These are phyloP conservation scores for Neurospora sp. DNA, from an alignment of 495 filamentous ascomycete genomes.

Conservation along the genomic window DNA sequence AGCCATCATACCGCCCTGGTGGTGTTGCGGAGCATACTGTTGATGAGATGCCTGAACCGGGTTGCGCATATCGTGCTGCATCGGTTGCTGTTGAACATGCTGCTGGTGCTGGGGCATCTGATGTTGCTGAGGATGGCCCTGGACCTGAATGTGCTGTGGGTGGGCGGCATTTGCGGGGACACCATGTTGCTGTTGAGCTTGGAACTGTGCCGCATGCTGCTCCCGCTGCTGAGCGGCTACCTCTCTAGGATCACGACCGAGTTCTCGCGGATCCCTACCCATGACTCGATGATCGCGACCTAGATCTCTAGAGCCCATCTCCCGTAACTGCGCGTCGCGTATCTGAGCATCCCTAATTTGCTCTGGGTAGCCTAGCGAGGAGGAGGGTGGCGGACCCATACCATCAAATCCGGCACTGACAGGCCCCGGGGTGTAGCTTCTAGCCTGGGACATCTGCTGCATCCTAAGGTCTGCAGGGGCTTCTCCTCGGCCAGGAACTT, in stretches of 20 bases:
- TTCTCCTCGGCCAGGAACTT: not conserved
- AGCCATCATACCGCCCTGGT: slow-evolving; percentile 15
- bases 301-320: slow-evolving; percentile 5
- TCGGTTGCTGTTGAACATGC: slow-evolving; percentile 5
- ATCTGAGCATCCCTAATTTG: slow-evolving; percentile 7
- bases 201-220: not conserved
- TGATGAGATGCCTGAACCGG: slow-evolving; percentile 2
- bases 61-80: slow-evolving; percentile 11
- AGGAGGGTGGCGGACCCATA: slow-evolving; percentile 13
- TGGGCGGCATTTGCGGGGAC: not conserved
- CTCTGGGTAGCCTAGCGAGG: slow-evolving; percentile 6
- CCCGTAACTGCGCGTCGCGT: slow-evolving; percentile 3
- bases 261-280: slow-evolving; percentile 11
- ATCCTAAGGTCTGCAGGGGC: not conserved
- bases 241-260: not conserved
- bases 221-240: slow-evolving; percentile 1
- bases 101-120: not conserved
- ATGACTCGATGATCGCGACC: slow-evolving; percentile 5
- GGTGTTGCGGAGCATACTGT: slow-evolving; percentile 2
- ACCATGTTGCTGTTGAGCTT: not conserved
- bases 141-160: not conserved
- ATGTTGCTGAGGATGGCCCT: not conserved
- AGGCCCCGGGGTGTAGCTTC: slow-evolving; percentile 22
- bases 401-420: slow-evolving; percentile 10
- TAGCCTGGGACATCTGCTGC: slow-evolving; percentile 5